Evolutionary conservation across 2,329 filamentous ascomycete genomes (phyloP), one percentile per base, ranked within the genome.

Genomic region (Gyromitra esculenta): DNA sequence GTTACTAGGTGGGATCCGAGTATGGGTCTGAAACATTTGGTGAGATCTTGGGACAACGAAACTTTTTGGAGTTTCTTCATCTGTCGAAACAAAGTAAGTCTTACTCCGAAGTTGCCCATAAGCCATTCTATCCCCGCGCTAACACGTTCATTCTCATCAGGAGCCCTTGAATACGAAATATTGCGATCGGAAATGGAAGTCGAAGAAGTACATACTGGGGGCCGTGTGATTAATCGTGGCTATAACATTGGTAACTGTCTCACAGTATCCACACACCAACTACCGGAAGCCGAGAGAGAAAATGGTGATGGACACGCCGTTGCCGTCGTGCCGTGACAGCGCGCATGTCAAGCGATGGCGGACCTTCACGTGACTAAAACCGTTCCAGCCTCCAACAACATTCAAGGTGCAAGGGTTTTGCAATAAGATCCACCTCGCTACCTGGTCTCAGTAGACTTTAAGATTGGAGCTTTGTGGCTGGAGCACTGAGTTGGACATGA

Each of bases 11-110:
- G 13, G 59, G 50, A 71, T 56, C 72, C 41, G 39, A 65, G 65
- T 50, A 57, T 21, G 7, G 8, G 48, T 71, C 57, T 74, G 45
- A 62, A 68, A 69, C 57, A 69, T 48, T 45, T 31, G 59, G n/a
- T 39, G 43, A 50, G 59, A 64, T 72, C 67, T 71, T 9, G 35
- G 35, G 8, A 45, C 65, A 64, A 31, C 25, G 5, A 25, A 56
- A 37, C 18, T 25, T 62, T 65, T 48, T 13, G 11, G 25, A 39
- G 37, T 15, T 41, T 8, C 43, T 62, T 57, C 45, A 35, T 31
- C 15, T 21, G 13, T 50, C 4, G 25, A 15, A 15, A 41, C 41
- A 18, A 31, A 43, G 64, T 15, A 48, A 11, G 18, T 48, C 52
- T 59, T 59, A n/a, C 35, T 48, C 45, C 9, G 37, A 45, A 31